Evolutionary conservation across 2,329 filamentous ascomycete genomes (phyloP), one percentile per base, ranked within the genome.

Genomic region (Penicillium crustosum): DNA sequence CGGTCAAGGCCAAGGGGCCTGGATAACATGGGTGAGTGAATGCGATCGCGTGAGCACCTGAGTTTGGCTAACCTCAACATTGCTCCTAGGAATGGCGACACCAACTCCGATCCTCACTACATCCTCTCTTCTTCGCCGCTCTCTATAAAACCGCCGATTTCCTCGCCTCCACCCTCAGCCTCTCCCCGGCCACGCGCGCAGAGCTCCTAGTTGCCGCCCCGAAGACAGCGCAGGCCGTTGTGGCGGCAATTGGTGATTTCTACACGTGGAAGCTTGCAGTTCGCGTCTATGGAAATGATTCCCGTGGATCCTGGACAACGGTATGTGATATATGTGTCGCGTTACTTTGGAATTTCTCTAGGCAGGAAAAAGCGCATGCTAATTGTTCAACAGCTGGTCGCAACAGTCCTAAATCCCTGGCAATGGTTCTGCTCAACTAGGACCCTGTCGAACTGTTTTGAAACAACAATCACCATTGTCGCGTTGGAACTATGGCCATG

Each of bases 341-440:
- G n/a, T 36, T 36, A 17, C 12, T 13, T 31, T 27, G 7, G 17
- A 8, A 17, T 9, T 15, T 7, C 7, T 27, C 50, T 12, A 3
- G 31, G 19, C 44, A 23, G 35, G 31, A 21, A 23, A 53, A 44
- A 42, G 53, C 35, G 21, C 41, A 44, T 51, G 55, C 59, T 73
- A 59, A 73, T 58, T 7, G 33, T 54, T 50, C 61, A 63, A 58
- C 73, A 92, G 87, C 79, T 96, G 45, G 82, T 83, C 58, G 82
- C 94, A 76, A 87, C 86, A 3, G 74, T 89, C 43, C 79, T 87
- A 68, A 96, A 87, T 74, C 91, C 94, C 7, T 99, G 94, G 92
- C 91, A 97, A 73, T 97, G 91, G 90, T 97, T 94, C 76, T 94
- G 89, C 76, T 94, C 92, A 1, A 93, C 92, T 0, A 85, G 94